Percentiles rank a stretch among this genome's conserved stretches.
Evolutionary conservation across 2,329 filamentous ascomycete genomes (phyloP).

Genomic region (Alternaria tenuissima): DNA sequence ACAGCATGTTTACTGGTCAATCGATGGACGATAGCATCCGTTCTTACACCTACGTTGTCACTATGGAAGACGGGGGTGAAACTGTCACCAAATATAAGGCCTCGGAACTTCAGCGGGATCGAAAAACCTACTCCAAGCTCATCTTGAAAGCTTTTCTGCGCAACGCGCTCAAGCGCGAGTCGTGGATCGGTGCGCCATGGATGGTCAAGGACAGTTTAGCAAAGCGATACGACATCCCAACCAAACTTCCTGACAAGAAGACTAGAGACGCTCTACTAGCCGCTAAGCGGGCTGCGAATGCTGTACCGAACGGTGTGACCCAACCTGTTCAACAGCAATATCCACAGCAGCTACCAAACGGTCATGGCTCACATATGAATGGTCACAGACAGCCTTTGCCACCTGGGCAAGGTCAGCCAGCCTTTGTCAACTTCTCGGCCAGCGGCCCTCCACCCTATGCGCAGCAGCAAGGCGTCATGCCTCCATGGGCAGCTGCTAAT

Average conservation of each 20-base stretch:
- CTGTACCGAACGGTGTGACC: conserved; percentile 44
- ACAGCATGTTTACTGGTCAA: conserved; percentile 39
- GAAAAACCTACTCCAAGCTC: conserved; percentile 92
- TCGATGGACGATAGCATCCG: conserved; percentile 40
- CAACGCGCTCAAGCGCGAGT: conserved; percentile 88
- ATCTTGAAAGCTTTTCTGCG: conserved; percentile 94
- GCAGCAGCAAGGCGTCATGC: conserved; percentile 66
- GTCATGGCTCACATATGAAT: conserved; percentile 30
- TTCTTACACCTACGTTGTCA: conserved; percentile 44
- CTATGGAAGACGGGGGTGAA: conserved; percentile 44
- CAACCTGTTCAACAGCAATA: conserved; percentile 32
- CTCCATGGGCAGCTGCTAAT: conserved; percentile 13
- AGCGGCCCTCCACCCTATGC: conserved; percentile 68
- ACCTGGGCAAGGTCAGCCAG: conserved; percentile 47
- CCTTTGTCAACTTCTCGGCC: conserved; percentile 60
- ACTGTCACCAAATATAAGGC: conserved; percentile 58
- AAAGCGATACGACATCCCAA: conserved; percentile 84
- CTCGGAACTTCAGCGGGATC: conserved; percentile 79
- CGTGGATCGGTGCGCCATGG: conserved; percentile 97
- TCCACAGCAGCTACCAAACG: conserved; percentile 27
- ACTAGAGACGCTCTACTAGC: conserved; percentile 47
- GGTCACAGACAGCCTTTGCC: conserved; percentile 26
- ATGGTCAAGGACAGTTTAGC: conserved; percentile 88
- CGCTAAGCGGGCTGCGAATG: conserved; percentile 71
- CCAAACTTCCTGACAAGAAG: conserved; percentile 70